These are phyloP conservation scores for Phanerodontia chrysosporium DNA, from an alignment of 768 basidiomycete species.

Conservation along the genomic window DNA sequence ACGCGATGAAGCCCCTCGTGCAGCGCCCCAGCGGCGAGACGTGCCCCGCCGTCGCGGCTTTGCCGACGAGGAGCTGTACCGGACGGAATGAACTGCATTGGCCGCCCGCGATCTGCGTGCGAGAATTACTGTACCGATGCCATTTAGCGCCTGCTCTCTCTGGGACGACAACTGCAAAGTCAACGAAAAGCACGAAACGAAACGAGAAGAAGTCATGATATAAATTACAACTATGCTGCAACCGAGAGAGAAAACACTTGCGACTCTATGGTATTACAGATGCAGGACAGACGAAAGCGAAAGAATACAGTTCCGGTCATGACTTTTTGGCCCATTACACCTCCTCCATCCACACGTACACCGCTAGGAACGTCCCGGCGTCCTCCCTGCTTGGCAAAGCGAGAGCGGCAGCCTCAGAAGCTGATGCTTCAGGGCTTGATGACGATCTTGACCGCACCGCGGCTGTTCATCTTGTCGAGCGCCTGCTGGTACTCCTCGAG, in stretches of 20 bases:
- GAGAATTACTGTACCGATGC: too few relatives aligned
- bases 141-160: too few relatives aligned
- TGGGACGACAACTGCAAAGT: too few relatives aligned
- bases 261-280: background rate
- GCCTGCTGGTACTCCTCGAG: constrained; percentile 62
- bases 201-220: background rate
- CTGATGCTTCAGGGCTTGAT: constrained; percentile 36
- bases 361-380: too few relatives aligned
- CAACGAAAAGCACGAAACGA: too few relatives aligned
- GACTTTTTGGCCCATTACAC: too few relatives aligned
- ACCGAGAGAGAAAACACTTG: background rate
- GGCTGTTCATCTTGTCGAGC: constrained; percentile 63
- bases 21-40: background rate
- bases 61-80: background rate
- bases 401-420: too few relatives aligned
- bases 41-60: background rate
- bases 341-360: background rate
- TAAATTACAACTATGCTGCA: background rate
- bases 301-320: background rate
- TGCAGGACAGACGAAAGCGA: background rate
- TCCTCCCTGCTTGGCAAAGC: too few relatives aligned
- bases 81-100: too few relatives aligned
- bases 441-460: constrained; percentile 48
- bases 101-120: too few relatives aligned
- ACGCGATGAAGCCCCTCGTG: background rate